These are phyloP conservation scores for Pleurozium schreberi DNA, from an alignment of 225 moss, liverwort and hornwort species.

Conservation along the genomic window DNA sequence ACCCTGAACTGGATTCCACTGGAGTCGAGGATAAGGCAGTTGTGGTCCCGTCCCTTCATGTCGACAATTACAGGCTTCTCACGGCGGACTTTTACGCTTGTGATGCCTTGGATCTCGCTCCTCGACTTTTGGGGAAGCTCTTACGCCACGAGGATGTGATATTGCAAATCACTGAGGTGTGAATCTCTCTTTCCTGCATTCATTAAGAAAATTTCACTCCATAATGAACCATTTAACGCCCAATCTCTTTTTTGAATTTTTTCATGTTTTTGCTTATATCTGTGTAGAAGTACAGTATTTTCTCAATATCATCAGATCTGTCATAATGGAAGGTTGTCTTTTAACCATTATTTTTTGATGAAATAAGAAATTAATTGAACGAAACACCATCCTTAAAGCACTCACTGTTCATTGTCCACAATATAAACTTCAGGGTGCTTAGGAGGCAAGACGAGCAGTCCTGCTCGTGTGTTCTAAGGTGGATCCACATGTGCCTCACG, in stretches of 20 bases:
- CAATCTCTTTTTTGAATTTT: neutral
- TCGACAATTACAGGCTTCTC: slow-evolving; percentile 20
- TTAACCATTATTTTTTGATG: neutral
- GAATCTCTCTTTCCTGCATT: neutral
- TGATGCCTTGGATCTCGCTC: slow-evolving; percentile 87
- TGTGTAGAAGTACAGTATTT: neutral
- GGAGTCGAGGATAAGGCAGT: neutral
- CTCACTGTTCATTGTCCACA: neutral
- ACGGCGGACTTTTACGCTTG: slow-evolving; percentile 62
- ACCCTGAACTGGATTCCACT: neutral
- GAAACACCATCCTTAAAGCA: neutral
- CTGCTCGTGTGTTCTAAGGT: neutral
- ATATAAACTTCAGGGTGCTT: neutral
- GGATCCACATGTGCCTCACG: neutral
- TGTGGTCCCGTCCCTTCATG: neutral
- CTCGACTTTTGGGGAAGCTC: slow-evolving; percentile 82
- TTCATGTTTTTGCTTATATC: neutral
- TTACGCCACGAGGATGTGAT: slow-evolving; percentile 76
- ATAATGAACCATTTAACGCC: neutral
- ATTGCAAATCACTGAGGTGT: slow-evolving; percentile 81
- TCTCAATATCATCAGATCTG: neutral
- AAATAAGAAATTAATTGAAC: neutral
- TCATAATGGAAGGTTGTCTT: neutral
- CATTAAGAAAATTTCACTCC: neutral
- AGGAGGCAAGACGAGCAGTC: neutral